Base-by-base conservation (phyloP, 2,329 filamentous ascomycete genomes). In the Achaetomium macrosporum region DNA sequence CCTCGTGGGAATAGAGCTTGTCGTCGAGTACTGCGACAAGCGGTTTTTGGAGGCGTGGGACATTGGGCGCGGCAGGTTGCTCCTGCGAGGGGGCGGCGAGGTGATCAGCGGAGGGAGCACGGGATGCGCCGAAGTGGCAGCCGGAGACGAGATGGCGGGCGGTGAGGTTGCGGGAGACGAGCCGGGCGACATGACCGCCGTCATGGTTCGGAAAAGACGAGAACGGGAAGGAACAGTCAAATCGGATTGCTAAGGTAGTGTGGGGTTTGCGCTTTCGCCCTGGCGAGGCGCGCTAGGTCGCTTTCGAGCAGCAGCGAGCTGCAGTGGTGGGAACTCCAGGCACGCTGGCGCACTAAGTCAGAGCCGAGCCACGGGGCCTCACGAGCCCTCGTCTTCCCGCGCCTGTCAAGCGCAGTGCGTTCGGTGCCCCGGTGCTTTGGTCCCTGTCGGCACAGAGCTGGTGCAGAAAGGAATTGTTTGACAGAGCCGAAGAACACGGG, bases 41-140 rank as follows among this genome's bases (percentile, higher is more conserved):
- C 90, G 82, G 66, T 88, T 87, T 71, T 84, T 91, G 58, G 86
- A 85, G 63, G 84, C 87, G 65, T 90, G 87, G 64, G 87, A 90
- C 70, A 82, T 79, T 61, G 88, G 85, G 61, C 83, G 75, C 63
- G 84, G 77, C 54, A 81, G 69, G 64, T 75, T 79, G 65, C 84
- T 76, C 66, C 81, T 78, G 65, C 79, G 83, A 58, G 76, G 67
- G 50, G 75, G 71, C 53, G 79, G 74, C 47, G 81, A 81, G 50
- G 80, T 81, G 61, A 81, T 76, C 57, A 83, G 66, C 37, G 79
- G 79, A 56, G 79, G 74, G 57, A 83, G 71, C 53, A 77, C 66
- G 61, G 80, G 73, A 62, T 78, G 77, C 61, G 74, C 78, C 53
- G 77, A 68, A 65, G 77, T 80, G 58, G 72, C 65, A 30, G 68